Conservation (phyloP, 2,329 filamentous ascomycete species). For the Diaporthe batatas region DNA sequence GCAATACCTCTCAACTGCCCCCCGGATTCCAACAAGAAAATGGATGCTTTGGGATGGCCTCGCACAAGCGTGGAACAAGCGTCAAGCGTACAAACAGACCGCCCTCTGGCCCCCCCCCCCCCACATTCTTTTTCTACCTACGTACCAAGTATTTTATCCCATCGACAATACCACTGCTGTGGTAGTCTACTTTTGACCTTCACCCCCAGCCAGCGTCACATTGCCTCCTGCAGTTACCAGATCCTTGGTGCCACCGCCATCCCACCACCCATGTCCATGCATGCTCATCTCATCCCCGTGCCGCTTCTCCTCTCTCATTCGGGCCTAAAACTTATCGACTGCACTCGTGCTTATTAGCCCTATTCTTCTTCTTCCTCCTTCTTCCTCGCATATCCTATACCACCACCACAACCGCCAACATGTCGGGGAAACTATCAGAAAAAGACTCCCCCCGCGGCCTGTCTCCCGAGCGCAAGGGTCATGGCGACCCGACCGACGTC, state of each 20-base stretch:
- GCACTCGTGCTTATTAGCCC: neutral
- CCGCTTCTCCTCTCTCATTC: conserved; percentile 20
- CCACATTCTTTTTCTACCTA: neutral
- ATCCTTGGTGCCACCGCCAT: conserved; percentile 31
- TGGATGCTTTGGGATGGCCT: neutral
- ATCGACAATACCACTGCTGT: neutral
- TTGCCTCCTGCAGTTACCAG: conserved; percentile 32
- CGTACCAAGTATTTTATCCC: neutral
- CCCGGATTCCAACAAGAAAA: neutral
- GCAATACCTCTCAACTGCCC: neutral
- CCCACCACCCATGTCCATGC: conserved; percentile 27
- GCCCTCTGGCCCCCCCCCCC: neutral
- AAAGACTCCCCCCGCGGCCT: conserved; percentile 23
- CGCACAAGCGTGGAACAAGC: conserved; percentile 6
- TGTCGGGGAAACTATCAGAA: conserved; percentile 30
- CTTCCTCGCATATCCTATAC: neutral
- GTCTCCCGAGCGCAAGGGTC: conserved; percentile 35
- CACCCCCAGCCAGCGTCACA: conserved; percentile 22
- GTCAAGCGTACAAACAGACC: neutral
- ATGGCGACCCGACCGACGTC: conserved; percentile 11
- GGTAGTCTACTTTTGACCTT: no score
- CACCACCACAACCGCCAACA: neutral
- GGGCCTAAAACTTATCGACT: conserved; percentile 20
- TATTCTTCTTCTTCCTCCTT: neutral
- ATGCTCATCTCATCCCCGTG: conserved; percentile 16